These are phyloP conservation scores for Azolla pinnata DNA, from an alignment of 75 land plant genomes.

Conservation along the genomic window DNA sequence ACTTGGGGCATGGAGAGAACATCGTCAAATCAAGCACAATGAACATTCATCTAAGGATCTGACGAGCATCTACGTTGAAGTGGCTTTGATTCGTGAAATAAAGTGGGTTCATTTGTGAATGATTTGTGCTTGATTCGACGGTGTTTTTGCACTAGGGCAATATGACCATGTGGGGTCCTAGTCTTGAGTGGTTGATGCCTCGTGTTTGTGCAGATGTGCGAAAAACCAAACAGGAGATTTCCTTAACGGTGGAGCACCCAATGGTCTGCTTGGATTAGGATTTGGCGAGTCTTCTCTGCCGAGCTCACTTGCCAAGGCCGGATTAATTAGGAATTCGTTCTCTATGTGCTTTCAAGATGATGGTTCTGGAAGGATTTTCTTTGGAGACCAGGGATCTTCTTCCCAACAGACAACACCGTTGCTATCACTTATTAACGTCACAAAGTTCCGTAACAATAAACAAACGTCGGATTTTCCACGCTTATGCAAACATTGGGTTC, in stretches of 20 bases:
- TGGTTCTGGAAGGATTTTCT: slow-evolving; percentile 62
- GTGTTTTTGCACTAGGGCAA: neutral
- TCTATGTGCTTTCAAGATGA: slow-evolving; percentile 69
- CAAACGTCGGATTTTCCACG: no score
- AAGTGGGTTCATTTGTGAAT: neutral
- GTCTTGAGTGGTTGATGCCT: neutral
- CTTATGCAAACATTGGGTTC: no score
- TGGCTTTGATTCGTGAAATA: neutral
- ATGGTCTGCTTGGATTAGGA: slow-evolving; percentile 81
- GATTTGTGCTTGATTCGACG: slow-evolving; percentile 1
- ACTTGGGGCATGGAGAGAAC: no score
- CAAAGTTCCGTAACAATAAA: no score
- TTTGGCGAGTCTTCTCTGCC: slow-evolving; percentile 65
- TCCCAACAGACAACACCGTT: slow-evolving; percentile 53
- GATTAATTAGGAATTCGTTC: slow-evolving; percentile 48
- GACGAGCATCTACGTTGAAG: neutral
- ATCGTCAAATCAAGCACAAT: no score
- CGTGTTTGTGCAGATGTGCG: slow-evolving; percentile 49
- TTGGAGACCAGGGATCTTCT: slow-evolving; percentile 58
- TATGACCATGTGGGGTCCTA: neutral
- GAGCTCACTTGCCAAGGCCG: slow-evolving; percentile 56
- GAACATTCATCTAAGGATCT: neutral
- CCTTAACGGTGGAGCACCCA: slow-evolving; percentile 73
- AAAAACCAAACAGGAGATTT: slow-evolving; percentile 65
- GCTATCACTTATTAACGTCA: slow-evolving; percentile 1